These are phyloP conservation scores for Triticum monococcum DNA, from an alignment of 176 grass and related monocot genomes.

Conservation along the genomic window DNA sequence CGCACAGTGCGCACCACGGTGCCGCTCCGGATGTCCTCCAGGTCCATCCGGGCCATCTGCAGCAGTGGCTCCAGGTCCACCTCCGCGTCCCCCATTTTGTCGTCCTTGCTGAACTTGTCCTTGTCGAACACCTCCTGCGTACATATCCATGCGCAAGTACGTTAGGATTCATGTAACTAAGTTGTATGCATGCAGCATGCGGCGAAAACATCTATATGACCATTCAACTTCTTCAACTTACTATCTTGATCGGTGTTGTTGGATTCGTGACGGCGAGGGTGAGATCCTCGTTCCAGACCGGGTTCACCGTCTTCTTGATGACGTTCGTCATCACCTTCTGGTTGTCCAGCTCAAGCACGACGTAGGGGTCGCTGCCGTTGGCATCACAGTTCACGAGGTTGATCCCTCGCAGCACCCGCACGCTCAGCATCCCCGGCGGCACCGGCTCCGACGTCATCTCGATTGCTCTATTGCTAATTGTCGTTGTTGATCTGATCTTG, in stretches of 20 bases:
- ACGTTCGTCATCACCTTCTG: slow-evolving; percentile 48
- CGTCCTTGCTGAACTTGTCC: slow-evolving; percentile 64
- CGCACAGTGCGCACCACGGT: slow-evolving; percentile 47
- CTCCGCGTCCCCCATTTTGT: slow-evolving; percentile 75
- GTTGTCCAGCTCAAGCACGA: slow-evolving; percentile 41
- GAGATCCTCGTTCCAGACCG: slow-evolving; percentile 47
- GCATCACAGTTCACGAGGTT: slow-evolving; percentile 50
- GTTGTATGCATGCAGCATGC: neutral
- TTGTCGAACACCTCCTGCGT: slow-evolving; percentile 72
- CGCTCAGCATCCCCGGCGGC: slow-evolving; percentile 42
- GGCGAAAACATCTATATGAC: neutral
- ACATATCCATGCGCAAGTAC: neutral
- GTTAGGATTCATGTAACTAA: neutral
- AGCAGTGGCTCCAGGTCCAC: slow-evolving; percentile 54
- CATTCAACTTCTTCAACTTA: neutral
- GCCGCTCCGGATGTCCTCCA: slow-evolving; percentile 47
- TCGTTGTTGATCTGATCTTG: neutral
- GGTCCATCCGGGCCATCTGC: slow-evolving; percentile 48
- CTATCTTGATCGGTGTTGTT: slow-evolving; percentile 37
- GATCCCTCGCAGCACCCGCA: slow-evolving; percentile 40
- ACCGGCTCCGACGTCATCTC: slow-evolving; percentile 27
- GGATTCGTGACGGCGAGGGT: slow-evolving; percentile 25
- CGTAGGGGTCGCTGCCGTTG: slow-evolving; percentile 51
- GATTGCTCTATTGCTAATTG: neutral
- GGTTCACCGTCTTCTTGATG: slow-evolving; percentile 49